phyloP scores from a whole-genome alignment of 208 protist species.

The Balamuthia mandrillaris region DNA sequence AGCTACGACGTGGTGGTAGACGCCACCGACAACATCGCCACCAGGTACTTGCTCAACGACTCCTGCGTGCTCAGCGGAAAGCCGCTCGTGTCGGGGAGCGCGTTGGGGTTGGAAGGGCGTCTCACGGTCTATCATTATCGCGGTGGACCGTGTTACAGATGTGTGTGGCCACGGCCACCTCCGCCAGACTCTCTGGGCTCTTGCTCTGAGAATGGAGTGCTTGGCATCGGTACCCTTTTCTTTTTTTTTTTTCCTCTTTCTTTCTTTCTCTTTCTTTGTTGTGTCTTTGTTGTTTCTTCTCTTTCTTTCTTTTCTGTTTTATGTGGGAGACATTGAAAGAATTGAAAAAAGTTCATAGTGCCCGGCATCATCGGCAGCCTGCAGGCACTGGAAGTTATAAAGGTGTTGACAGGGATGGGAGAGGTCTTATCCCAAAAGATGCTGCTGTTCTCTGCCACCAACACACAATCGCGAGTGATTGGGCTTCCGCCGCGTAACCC shows the following conservation, averaged over 20 bases:
- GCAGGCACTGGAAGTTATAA: constrained; percentile 68
- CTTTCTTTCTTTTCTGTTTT: too few relatives aligned
- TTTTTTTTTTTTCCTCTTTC: background rate
- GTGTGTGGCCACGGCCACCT: constrained; percentile 62
- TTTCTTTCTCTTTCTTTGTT: too few relatives aligned
- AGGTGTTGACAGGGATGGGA: constrained; percentile 49
- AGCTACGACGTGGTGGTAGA: constrained; percentile 69
- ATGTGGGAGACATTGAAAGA: too few relatives aligned
- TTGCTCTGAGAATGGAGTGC: constrained; percentile 61
- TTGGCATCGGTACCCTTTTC: constrained; percentile 43
- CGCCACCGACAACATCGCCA: constrained; percentile 64
- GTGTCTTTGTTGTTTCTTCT: too few relatives aligned
- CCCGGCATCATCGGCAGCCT: constrained; percentile 64
- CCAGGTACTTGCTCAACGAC: constrained; percentile 69
- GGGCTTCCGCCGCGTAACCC: background rate
- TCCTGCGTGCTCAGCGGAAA: constrained; percentile 63
- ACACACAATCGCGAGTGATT: background rate
- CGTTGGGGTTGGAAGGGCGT: constrained; percentile 66
- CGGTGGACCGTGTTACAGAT: constrained; percentile 68
- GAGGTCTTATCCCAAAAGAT: background rate
- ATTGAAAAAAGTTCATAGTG: too few relatives aligned
- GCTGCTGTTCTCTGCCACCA: background rate
- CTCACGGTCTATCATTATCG: constrained; percentile 58
- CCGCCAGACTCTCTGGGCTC: constrained; percentile 48
- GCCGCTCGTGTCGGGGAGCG: constrained; percentile 63